These are phyloP conservation scores for Fusarium paranaense DNA, from an alignment of 2,329 filamentous ascomycete species.

Conservation along the genomic window DNA sequence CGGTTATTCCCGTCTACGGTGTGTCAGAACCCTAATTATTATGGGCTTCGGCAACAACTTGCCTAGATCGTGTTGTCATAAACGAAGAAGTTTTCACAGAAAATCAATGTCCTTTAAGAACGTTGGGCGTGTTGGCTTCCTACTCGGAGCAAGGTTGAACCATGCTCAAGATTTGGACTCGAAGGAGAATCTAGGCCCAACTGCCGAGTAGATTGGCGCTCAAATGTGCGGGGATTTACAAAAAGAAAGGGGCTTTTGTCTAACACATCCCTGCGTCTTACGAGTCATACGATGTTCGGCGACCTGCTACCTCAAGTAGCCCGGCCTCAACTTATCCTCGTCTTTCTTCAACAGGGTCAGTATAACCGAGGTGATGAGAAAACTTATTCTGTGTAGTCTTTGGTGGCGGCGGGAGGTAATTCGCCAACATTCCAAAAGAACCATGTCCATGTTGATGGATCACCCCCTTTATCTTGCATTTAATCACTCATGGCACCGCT, in stretches of 20 bases:
- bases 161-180: neutral
- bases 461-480: conserved; percentile 2
- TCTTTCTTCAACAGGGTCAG: neutral
- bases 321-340: neutral
- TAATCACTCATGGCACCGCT: neutral
- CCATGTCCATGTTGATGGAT: neutral
- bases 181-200: neutral
- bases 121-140: neutral
- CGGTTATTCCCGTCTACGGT: neutral
- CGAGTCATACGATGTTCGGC: neutral
- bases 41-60: neutral
- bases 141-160: neutral
- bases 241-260: neutral
- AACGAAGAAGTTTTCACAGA: neutral
- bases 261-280: neutral
- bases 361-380: neutral
- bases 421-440: neutral
- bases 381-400: neutral
- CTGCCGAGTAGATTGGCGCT: neutral
- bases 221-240: neutral
- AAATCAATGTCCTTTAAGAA: neutral
- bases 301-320: neutral
- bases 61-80: neutral
- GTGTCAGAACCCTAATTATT: neutral
- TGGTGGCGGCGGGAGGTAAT: neutral